Conservation (phyloP, 2,329 filamentous ascomycete genomes). For the Scedosporium dehoogii region DNA sequence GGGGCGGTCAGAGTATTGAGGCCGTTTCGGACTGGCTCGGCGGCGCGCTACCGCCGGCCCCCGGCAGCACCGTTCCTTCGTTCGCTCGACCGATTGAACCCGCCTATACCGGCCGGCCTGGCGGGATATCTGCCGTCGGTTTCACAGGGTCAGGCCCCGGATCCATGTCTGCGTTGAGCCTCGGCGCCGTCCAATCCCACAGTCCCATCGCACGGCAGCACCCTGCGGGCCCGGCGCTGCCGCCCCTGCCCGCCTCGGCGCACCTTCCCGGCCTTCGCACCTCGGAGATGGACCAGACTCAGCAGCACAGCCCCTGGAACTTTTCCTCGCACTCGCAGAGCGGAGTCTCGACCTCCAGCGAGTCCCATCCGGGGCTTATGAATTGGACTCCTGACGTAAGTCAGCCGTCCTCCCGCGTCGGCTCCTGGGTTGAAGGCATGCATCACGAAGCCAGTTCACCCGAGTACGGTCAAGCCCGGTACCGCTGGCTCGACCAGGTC, state of each 20-base stretch:
- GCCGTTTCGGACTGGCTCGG: conserved; percentile 46
- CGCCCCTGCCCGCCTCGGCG: neutral
- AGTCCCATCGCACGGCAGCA: neutral
- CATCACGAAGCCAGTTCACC: conserved; percentile 19
- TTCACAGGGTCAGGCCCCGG: conserved; percentile 19
- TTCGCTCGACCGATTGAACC: conserved; percentile 15
- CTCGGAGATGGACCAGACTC: conserved; percentile 13
- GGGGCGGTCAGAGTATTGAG: conserved; percentile 43
- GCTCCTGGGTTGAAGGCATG: conserved; percentile 38
- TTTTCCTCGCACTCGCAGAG: conserved; percentile 29
- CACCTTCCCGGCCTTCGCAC: neutral
- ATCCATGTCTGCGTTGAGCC: conserved; percentile 20
- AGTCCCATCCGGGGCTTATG: conserved; percentile 35
- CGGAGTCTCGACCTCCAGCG: conserved; percentile 33
- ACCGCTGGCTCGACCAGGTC: conserved; percentile 35
- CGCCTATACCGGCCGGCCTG: conserved; percentile 7
- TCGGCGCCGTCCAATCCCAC: conserved; percentile 11
- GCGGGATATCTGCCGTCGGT: conserved; percentile 15
- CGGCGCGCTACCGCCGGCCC: conserved; percentile 17
- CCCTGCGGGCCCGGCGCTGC: neutral
- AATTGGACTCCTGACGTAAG: conserved; percentile 32
- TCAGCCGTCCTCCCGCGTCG: conserved; percentile 35
- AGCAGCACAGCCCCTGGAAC: conserved; percentile 37
- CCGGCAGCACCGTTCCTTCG: conserved; percentile 18
- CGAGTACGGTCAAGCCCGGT: conserved; percentile 20